Base-by-base conservation (phyloP, 75 land plant species). In the Pseudotsuga menziesii region DNA sequence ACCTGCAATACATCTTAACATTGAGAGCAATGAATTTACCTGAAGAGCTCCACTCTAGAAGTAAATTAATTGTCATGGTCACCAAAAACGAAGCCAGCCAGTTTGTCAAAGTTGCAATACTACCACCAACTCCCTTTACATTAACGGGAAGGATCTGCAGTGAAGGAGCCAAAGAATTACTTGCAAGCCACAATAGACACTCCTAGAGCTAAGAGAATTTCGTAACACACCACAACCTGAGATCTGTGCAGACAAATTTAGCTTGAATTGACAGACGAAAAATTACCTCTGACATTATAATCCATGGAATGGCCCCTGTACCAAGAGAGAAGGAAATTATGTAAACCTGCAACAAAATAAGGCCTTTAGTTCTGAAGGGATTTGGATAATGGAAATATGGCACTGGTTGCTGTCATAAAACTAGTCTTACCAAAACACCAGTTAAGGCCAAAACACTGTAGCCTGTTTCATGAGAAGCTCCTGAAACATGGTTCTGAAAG, bases 241-340 rank as follows among this genome's bases (percentile, higher is more conserved):
- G 0, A 73, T n/a, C 17, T 12, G 6, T 19, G 19, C 17, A 57
- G 27, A 6, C n/a, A 25, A 15, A 61, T 61, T 15, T 15, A 32
- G 36, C 15, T 62, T 57, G 35, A 13, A 22, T 56, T 8, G 14
- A 16, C 20, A 60, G 23, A 5, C 6, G 23, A 60, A 60, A 70
- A 41, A 20, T 20, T 86, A 93, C 92, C 93, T 93, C 96, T 32
- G 92, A 95, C 96, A 93, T 91, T 59, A 95, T 89, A 76, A 95
- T 44, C 98, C 98, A 95, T 29, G 96, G 98, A 86, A 95, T 88
- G 41, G 92, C 85, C 61, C 93, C 98, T 41, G 93, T 56, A 35
- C 98, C 96, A 39, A 95, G 79, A 32, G 98, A 91, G 75, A 91
- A 95, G 9, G 85, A 26, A 66, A 85, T 76, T 15, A 95, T 91